Base-by-base conservation (phyloP, 352 stramenopile genomes). In the Pythium aristosporum region DNA sequence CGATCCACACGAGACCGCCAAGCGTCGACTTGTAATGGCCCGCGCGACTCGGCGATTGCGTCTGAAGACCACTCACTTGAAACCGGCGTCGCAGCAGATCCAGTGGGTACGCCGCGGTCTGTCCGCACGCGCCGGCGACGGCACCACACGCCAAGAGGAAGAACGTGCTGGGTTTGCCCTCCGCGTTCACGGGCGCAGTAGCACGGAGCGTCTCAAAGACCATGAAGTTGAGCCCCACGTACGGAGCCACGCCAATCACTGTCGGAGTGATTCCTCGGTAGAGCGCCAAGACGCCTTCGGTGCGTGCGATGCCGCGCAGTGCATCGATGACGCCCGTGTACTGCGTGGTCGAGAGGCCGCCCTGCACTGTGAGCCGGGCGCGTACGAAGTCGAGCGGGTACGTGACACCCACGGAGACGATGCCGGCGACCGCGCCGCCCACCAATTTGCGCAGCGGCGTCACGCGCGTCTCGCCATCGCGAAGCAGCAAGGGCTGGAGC, bases 311-410 rank as follows among this genome's bases (percentile, higher is more conserved):
- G 30, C 70, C 71, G 9, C 70, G 71, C n/a, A 89, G 49, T 10
- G 80, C 79, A 44, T 88, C 79, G 56, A 73, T 72, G 63, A 92
- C 81, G 42, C 82, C 81, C 0, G 65, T 79, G 73, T 94, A 89
- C 12, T 87, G 74, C 46, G 78, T 83, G 32, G 74, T 75, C 0
- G 75, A 75, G 41, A 91, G 72, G 18, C 77, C 73, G 66, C 79
- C 82, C 20, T 91, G 85, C 25, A 92, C 79, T 0, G 82, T 91
- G 15, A 93, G 69, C 5, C 85, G 69, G n/a, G 82, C 85, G 18
- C 82, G 80, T 44, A 88, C 82, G 61, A 86, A 84, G 49, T 94
- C 85, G 6, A 94, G 59, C 10, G 82, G 85, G 50, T 92, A 94
- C 18, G 82, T 90, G 47, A 87, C 57, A 30, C 76, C 61, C 13